Evolutionary conservation across 2,329 filamentous ascomycete species (phyloP).

Genomic region (Gliomastix tumulicola): DNA sequence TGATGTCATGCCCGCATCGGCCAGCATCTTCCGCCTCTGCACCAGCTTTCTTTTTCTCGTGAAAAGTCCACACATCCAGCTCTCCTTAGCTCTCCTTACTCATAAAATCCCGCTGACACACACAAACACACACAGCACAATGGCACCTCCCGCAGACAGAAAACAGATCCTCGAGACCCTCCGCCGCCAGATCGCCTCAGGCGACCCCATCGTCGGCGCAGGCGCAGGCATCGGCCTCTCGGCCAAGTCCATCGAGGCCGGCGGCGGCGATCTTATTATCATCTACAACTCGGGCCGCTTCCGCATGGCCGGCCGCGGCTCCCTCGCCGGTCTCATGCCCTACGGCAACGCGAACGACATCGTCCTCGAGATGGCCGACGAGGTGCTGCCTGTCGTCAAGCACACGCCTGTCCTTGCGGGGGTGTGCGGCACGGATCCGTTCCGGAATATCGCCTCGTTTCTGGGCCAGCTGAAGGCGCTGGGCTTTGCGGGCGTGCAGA

Average conservation of each 20-base stretch:
- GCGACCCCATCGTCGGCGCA: slow-evolving; percentile 58
- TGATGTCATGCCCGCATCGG: too few species aligned
- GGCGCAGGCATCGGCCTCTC: slow-evolving; percentile 65
- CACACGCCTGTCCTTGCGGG: slow-evolving; percentile 62
- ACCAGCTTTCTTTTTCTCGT: too few species aligned
- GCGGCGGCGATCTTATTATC: slow-evolving; percentile 63
- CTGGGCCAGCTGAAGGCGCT: slow-evolving; percentile 51
- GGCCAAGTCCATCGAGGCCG: slow-evolving; percentile 63
- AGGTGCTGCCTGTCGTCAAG: slow-evolving; percentile 59
- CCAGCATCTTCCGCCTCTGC: too few species aligned
- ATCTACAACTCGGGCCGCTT: slow-evolving; percentile 68
- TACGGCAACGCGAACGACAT: slow-evolving; percentile 66
- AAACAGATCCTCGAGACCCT: slow-evolving; percentile 48
- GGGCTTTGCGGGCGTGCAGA: slow-evolving; percentile 65
- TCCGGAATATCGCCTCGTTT: slow-evolving; percentile 54
- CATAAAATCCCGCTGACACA: too few species aligned
- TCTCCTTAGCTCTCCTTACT: too few species aligned
- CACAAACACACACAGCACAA: slow-evolving; percentile 22
- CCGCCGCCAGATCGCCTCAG: slow-evolving; percentile 43
- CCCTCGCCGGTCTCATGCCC: slow-evolving; percentile 62
- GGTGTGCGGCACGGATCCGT: slow-evolving; percentile 65
- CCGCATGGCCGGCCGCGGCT: slow-evolving; percentile 66
- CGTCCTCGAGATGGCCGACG: slow-evolving; percentile 62
- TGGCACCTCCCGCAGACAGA: slow-evolving; percentile 51
- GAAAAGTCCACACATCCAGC: too few species aligned